Evolutionary conservation across 805 yeast genomes (phyloP).

Genomic region (Kuraishia molischiana): DNA sequence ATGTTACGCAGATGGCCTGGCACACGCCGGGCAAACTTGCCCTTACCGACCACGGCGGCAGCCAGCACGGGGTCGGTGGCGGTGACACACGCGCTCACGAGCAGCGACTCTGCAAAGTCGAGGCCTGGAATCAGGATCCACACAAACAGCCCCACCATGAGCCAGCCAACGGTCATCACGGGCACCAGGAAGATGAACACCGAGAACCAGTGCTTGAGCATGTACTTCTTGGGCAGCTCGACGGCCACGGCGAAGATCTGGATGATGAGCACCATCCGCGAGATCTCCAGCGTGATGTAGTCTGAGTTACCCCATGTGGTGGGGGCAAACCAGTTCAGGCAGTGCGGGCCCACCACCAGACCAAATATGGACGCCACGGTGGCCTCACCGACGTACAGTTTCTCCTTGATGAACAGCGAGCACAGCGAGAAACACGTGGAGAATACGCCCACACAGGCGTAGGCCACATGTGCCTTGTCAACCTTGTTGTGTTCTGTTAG

Average conservation of each 20-base stretch:
- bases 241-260: constrained; percentile 69
- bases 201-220: constrained; percentile 48
- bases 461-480: constrained; percentile 26
- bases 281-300: constrained; percentile 44
- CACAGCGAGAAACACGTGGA: constrained; percentile 46
- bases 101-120: constrained; percentile 41
- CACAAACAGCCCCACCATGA: constrained; percentile 51
- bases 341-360: constrained; percentile 48
- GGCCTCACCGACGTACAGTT: constrained; percentile 55
- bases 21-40: constrained; percentile 59
- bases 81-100: constrained; percentile 62
- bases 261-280: constrained; percentile 56
- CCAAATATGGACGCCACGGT: constrained; percentile 58
- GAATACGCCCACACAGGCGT: constrained; percentile 55
- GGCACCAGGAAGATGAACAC: constrained; percentile 51
- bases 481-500: constrained; percentile 11
- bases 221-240: constrained; percentile 60
- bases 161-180: constrained; percentile 66
- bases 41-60: constrained; percentile 66
- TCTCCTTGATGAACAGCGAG: constrained; percentile 50
- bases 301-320: constrained; percentile 46
- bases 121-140: constrained; percentile 54
- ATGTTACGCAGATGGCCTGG: constrained; percentile 53
- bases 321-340: constrained; percentile 49
- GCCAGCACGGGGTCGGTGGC: constrained; percentile 74